A percentile compares a stretch with the other conserved stretches of the same genome.
These are phyloP conservation scores for Trichoderma asperelloides DNA, from an alignment of 495 filamentous ascomycete species.

Conservation along the genomic window DNA sequence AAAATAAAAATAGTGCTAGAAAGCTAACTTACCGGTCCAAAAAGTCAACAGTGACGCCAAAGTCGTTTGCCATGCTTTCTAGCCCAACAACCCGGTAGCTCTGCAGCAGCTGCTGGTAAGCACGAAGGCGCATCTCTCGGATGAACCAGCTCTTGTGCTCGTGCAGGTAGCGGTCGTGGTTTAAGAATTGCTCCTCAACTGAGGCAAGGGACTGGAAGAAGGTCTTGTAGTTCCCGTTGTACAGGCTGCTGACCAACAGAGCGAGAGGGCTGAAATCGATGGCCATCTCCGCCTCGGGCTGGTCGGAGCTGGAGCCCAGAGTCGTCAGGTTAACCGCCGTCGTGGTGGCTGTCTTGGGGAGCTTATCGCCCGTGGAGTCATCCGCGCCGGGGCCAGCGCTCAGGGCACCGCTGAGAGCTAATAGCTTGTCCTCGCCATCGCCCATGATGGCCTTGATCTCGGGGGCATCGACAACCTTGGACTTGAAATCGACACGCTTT, in stretches of 20 bases:
- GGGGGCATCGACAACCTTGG: slow-evolving; percentile 93
- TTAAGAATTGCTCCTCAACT: slow-evolving; percentile 89
- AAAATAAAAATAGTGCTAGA: slow-evolving; percentile 12
- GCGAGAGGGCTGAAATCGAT: slow-evolving; percentile 77
- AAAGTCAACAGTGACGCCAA: slow-evolving; percentile 92
- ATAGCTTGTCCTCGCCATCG: slow-evolving; percentile 74
- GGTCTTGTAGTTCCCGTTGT: slow-evolving; percentile 82
- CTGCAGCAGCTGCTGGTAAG: slow-evolving; percentile 94
- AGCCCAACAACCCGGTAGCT: slow-evolving; percentile 94
- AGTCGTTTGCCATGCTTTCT: slow-evolving; percentile 90
- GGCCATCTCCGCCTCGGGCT: slow-evolving; percentile 66
- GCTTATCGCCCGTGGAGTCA: slow-evolving; percentile 67
- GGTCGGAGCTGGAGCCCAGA: slow-evolving; percentile 56
- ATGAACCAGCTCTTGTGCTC: slow-evolving; percentile 96
- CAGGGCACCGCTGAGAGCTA: slow-evolving; percentile 65
- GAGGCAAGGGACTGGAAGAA: slow-evolving; percentile 88
- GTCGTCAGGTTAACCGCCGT: slow-evolving; percentile 77
- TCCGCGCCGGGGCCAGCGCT: slow-evolving; percentile 75
- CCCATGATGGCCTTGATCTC: slow-evolving; percentile 96
- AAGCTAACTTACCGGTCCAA: slow-evolving; percentile 65
- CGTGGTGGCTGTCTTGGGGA: slow-evolving; percentile 42
- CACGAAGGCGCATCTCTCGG: slow-evolving; percentile 91
- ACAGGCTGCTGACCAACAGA: slow-evolving; percentile 79
- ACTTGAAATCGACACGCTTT: slow-evolving; percentile 96
- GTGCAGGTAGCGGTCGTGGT: slow-evolving; percentile 83